phyloP scores from a whole-genome alignment of 192 early-diverging fungal species.

The Cladochytrium replicatum region DNA sequence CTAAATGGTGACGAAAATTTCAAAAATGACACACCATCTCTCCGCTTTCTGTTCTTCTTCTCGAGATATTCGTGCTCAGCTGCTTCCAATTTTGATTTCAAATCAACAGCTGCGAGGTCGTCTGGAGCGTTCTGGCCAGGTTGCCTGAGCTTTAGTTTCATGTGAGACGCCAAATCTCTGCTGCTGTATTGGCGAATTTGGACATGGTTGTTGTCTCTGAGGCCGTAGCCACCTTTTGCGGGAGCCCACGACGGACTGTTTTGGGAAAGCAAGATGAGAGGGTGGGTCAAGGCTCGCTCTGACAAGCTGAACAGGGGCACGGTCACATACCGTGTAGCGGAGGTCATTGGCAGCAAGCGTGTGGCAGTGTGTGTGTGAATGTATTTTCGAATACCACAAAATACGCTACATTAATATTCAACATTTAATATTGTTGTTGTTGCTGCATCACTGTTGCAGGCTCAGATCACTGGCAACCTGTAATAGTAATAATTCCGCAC shows the following conservation, averaged over 20 bases:
- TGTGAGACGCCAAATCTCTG: slow-evolving; percentile 32
- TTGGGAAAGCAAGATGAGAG: no score
- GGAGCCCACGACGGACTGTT: slow-evolving; percentile 42
- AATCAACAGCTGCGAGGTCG: slow-evolving; percentile 16
- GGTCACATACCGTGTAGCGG: no score
- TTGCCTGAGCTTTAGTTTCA: slow-evolving; percentile 38
- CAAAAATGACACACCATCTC: slow-evolving; percentile 7
- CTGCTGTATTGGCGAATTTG: slow-evolving; percentile 15
- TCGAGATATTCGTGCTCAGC: slow-evolving; percentile 24
- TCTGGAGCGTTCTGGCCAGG: slow-evolving; percentile 36
- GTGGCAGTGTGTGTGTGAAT: no score
- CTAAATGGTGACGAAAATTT: not conserved
- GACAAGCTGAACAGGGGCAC: no score
- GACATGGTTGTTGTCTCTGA: slow-evolving; percentile 34
- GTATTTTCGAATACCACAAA: no score
- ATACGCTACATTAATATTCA: no score
- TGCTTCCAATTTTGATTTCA: slow-evolving; percentile 25
- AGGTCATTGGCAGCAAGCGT: no score
- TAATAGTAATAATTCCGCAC: no score
- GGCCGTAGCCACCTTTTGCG: slow-evolving; percentile 36
- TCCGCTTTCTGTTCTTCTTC: slow-evolving; percentile 11
- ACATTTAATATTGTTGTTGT: no score
- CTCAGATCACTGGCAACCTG: no score
- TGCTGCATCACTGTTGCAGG: no score
- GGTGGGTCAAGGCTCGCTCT: no score